Evolutionary conservation across 306 rosid species (phyloP).

Genomic region (Delonix regia): DNA sequence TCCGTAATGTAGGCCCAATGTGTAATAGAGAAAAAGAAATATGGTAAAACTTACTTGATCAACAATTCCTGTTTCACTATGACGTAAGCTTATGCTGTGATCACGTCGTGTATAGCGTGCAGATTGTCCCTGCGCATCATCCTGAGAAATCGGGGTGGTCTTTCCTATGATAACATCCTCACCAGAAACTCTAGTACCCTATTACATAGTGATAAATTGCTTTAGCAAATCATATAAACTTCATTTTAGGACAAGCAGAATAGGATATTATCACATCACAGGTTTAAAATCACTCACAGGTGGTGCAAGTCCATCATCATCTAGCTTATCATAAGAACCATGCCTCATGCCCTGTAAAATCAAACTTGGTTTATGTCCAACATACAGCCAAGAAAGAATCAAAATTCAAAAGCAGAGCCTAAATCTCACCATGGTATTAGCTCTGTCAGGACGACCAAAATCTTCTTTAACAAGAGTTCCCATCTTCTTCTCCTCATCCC

Average conservation of each 20-base stretch:
- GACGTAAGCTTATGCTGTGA: conserved; percentile 96
- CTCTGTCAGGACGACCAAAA: conserved; percentile 97
- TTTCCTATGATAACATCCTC: conserved; percentile 98
- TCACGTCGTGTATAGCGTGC: conserved; percentile 88
- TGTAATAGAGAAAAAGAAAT: conserved; percentile 10
- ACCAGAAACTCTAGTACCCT: conserved; percentile 99
- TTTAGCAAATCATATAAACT: conserved; percentile 11
- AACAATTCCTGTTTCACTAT: conserved; percentile 97
- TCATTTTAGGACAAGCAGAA: conserved; percentile 8
- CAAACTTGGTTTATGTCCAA: conserved; percentile 18
- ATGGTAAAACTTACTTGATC: conserved; percentile 74
- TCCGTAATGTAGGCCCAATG: background rate
- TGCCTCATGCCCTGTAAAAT: conserved; percentile 93
- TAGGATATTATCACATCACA: conserved; percentile 5
- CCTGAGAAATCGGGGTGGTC: conserved; percentile 91
- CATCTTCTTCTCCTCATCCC: conserved; percentile 99
- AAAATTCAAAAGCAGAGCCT: background rate
- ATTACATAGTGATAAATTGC: conserved; percentile 30
- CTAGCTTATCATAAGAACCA: conserved; percentile 96
- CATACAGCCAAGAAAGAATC: conserved; percentile 10
- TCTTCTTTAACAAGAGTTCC: conserved; percentile 98
- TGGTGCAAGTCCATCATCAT: conserved; percentile 99
- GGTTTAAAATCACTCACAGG: conserved; percentile 67
- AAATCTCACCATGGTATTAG: conserved; percentile 78
- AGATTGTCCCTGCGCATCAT: conserved; percentile 87